A percentile compares a stretch with the other conserved stretches of the same genome.
phyloP scores from a whole-genome alignment of 345 rosid species.

The Hibiscus trionum region DNA sequence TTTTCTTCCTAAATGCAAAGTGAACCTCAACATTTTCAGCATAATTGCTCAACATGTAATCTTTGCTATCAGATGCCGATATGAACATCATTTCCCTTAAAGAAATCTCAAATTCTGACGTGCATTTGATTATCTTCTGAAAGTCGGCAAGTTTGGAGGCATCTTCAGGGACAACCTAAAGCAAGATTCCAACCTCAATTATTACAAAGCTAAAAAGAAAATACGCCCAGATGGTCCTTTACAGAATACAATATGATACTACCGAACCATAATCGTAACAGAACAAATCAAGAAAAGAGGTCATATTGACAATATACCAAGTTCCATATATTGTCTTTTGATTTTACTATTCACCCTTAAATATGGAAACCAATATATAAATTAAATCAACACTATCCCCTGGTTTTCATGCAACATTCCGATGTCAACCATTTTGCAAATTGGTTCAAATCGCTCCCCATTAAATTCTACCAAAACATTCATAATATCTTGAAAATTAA shows the following conservation, averaged over 20 bases:
- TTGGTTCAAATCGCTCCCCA: background rate
- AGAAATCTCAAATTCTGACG: slow-evolving; percentile 67
- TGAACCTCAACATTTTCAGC: slow-evolving; percentile 92
- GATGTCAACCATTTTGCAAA: background rate
- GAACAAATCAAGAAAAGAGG: background rate
- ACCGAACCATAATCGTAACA: background rate
- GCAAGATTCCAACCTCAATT: slow-evolving; percentile 9
- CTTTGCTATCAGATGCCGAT: slow-evolving; percentile 52
- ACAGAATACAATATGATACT: background rate
- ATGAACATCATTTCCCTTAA: slow-evolving; percentile 63
- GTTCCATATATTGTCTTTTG: background rate
- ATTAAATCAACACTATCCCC: background rate
- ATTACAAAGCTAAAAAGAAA: background rate
- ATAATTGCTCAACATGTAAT: slow-evolving; percentile 68
- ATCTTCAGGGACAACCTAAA: slow-evolving; percentile 92
- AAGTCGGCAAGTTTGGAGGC: slow-evolving; percentile 81
- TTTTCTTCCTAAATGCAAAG: slow-evolving; percentile 82
- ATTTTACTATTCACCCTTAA: background rate
- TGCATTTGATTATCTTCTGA: slow-evolving; percentile 58
- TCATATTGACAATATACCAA: background rate
- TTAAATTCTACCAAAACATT: background rate
- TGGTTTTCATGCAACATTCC: background rate
- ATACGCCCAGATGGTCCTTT: background rate
- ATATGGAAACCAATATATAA: background rate
- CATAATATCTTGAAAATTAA: background rate